Evolutionary conservation across 257 asterid genomes (phyloP).

Genomic region (Leonotis leonurus): DNA sequence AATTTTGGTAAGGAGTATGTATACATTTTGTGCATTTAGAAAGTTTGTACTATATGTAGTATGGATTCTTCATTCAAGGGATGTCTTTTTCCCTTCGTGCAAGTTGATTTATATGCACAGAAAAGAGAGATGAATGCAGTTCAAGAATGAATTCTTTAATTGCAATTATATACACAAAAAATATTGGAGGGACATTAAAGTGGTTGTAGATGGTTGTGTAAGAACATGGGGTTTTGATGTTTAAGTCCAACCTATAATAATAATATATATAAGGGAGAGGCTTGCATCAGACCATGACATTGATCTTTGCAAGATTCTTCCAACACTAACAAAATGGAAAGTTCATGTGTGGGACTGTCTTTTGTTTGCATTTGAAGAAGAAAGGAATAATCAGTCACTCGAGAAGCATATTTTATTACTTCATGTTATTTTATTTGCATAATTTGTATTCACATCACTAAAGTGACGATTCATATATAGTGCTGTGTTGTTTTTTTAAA

Average conservation of each 20-base stretch:
- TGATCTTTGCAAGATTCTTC: too few relatives aligned
- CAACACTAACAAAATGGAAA: too few relatives aligned
- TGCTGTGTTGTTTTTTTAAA: not conserved
- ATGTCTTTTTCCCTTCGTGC: too few relatives aligned
- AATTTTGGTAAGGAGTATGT: not conserved
- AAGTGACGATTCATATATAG: not conserved
- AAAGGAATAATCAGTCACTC: too few relatives aligned
- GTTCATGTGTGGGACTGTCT: too few relatives aligned
- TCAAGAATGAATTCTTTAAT: slow-evolving; percentile 23
- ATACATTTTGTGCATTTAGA: slow-evolving; percentile 9
- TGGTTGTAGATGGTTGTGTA: not conserved
- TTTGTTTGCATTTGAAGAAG: too few relatives aligned
- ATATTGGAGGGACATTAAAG: not conserved
- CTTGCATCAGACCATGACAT: too few relatives aligned
- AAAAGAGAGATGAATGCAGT: slow-evolving; percentile 12
- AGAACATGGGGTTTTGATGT: too few relatives aligned
- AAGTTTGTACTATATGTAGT: slow-evolving; percentile 5
- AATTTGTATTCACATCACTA: not conserved
- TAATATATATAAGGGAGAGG: too few relatives aligned
- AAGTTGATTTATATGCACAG: too few relatives aligned
- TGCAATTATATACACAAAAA: not conserved
- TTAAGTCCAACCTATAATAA: too few relatives aligned
- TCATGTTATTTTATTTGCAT: not conserved
- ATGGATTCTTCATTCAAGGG: not conserved
- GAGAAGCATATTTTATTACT: too few relatives aligned